Evolutionary conservation across 345 rosid species (phyloP), one percentile per base, ranked within the genome.

Genomic region (Limnanthes douglasii): DNA sequence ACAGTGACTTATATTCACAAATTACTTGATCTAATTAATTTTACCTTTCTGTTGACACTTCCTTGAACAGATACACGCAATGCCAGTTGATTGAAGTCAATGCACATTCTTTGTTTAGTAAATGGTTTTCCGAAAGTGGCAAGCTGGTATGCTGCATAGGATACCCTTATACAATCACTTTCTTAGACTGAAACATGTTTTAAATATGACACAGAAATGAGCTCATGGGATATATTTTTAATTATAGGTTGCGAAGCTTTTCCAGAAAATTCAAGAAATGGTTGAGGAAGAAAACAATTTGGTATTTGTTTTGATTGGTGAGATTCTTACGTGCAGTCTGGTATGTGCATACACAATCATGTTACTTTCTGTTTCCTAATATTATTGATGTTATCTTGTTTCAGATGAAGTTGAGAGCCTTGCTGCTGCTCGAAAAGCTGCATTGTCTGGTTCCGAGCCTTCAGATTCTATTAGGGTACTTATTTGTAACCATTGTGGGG

Each of bases 331-430:
- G 14, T 9, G 13, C 1, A 22, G 11, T 18, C 35, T 35, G 6
- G 9, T 34, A 18, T 42, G 40, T 34, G 21, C 17, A 20, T 49
- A 50, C 39, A 21, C 32, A n/a, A 2, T 32, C 43, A 15, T 24
- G 32, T 39, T 27, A 11, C 15, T 21, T 52, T 56, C 42, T 47
- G 49, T 40, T 44, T 35, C 28, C 38, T 26, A 31, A 26, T 42
- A 35, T 14, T 29, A 23, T 50, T 31, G 48, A 46, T 18, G 33
- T 62, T 56, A 10, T 55, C 41, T 40, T 60, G 28, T 22, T 56
- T 62, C 80, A 90, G 98, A 84, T 80, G 98, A 90, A 73, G 98
- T 90, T 44, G 96, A 90, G 75, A 90, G 98, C 56, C 98, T 90
- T 48, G 98, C 98, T 37, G 94, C 96, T 26, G 88, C 96, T 30